Evolutionary conservation across 331 rosid genomes (phyloP), one percentile per base, ranked within the genome.

Genomic region (Rosa hybrid): DNA sequence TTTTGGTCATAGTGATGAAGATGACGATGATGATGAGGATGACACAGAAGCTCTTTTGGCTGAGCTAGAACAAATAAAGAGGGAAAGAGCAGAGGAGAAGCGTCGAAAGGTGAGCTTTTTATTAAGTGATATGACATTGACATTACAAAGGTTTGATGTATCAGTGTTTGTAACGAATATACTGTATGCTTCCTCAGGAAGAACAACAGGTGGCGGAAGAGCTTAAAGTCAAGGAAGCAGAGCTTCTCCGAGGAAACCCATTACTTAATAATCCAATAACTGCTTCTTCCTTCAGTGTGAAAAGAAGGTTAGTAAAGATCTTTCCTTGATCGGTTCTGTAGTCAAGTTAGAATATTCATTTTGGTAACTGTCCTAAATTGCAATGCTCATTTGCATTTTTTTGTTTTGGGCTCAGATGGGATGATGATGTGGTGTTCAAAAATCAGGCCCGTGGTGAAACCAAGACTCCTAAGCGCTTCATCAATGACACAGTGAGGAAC

Each of bases 371-470:
- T 13, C n/a, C 6, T 34, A 65, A 38, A 39, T 3, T 68, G 72
- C 72, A 3, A 1, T 34, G n/a, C 23, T 65, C 45, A 14, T 1
- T 13, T 39, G 72, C 25, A 39, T 14, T 18, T 39, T 30, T 3
- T 16, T 39, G 23, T 39, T 67, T 68, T 68, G 25, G 72, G 23
- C 14, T n/a, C 72, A 68, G 97, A 85, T 92, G 97, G 97, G 97
- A 94, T 80, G 98, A 94, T 81, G 98, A 90, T 30, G 97, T 92
- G 83, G 98, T 94, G 78, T 94, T 94, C 74, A 94, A 94, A 87
- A 94, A 94, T 77, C 97, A 94, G 85, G 90, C 98, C 65, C 97
- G 97, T 4, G 98, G 98, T 23, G 99, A 93, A 84, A 87, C 92
- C 77, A 96, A 96, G 89, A 64, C 83, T 5, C 90, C 96, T 2